Conservation (phyloP, 2,329 filamentous ascomycete species). For the Aspergillus hortae region DNA sequence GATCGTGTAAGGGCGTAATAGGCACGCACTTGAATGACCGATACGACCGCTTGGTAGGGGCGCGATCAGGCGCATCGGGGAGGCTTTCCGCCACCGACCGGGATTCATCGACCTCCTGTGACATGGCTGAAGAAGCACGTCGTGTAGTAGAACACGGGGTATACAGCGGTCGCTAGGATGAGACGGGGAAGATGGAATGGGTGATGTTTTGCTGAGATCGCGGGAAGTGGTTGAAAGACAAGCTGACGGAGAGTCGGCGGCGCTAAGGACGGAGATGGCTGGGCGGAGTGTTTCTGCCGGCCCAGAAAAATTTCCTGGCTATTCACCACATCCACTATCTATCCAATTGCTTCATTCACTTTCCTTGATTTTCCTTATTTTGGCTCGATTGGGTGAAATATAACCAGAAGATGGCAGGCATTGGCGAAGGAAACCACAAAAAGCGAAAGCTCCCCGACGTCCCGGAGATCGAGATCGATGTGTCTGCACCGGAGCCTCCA, state of each 20-base stretch:
- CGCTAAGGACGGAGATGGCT: slow-evolving; percentile 7
- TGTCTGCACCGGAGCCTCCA: slow-evolving; percentile 83
- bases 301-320: slow-evolving; percentile 23
- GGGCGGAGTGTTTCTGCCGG: slow-evolving; percentile 24
- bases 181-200: background rate
- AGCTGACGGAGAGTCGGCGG: background rate
- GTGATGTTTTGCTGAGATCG: background rate
- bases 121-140: slow-evolving; percentile 22
- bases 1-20: background rate
- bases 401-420: slow-evolving; percentile 24
- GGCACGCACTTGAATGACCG: slow-evolving; percentile 62
- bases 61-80: slow-evolving; percentile 27
- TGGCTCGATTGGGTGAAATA: background rate
- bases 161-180: background rate
- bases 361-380: background rate
- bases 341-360: background rate
- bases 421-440: slow-evolving; percentile 39
- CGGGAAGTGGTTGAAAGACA: background rate
- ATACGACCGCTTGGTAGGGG: slow-evolving; percentile 53
- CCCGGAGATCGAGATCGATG: slow-evolving; percentile 79
- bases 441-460: slow-evolving; percentile 66
- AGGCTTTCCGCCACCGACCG: slow-evolving; percentile 27
- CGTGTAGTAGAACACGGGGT: too few species aligned
- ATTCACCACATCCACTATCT: background rate
- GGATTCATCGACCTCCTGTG: slow-evolving; percentile 27